phyloP scores from a whole-genome alignment of 1,139 yeast species.

The Yamadazyma membranifaciens region DNA sequence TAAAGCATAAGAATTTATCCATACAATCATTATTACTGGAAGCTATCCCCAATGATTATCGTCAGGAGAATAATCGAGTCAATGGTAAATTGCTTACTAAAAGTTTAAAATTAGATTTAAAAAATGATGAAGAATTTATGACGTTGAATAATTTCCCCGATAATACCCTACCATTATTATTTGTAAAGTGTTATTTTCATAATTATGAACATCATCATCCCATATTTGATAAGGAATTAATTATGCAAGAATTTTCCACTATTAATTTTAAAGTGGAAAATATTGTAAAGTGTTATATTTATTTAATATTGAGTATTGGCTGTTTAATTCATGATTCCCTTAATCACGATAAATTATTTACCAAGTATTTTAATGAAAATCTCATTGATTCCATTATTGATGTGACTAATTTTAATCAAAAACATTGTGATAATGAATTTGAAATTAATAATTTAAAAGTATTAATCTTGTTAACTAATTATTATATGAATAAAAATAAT shows the following conservation, averaged over 20 bases:
- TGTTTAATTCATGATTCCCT: constrained; percentile 36
- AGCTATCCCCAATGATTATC: neutral
- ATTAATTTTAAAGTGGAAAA: constrained; percentile 35
- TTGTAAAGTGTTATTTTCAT: constrained; percentile 35
- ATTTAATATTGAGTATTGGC: constrained; percentile 40
- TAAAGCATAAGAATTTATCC: constrained; percentile 18
- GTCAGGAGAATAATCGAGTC: neutral
- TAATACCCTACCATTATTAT: constrained; percentile 27
- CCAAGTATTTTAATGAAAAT: constrained; percentile 30
- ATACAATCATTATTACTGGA: constrained; percentile 19
- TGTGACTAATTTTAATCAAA: constrained; percentile 27
- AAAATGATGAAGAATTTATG: constrained; percentile 36
- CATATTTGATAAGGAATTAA: constrained; percentile 25
- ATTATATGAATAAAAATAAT: constrained; percentile 29
- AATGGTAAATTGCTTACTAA: neutral
- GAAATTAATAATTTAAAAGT: constrained; percentile 25
- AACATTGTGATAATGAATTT: constrained; percentile 13
- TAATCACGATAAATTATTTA: constrained; percentile 21
- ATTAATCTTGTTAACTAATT: constrained; percentile 31
- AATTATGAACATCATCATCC: constrained; percentile 39
- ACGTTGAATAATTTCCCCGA: constrained; percentile 32
- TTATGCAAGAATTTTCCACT: constrained; percentile 21
- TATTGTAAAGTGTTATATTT: constrained; percentile 37
- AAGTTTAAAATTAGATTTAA: neutral
- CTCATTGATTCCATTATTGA: constrained; percentile 35